Conservation (phyloP, 176 grass and related monocot species). For the Tillandsia leiboldiana region DNA sequence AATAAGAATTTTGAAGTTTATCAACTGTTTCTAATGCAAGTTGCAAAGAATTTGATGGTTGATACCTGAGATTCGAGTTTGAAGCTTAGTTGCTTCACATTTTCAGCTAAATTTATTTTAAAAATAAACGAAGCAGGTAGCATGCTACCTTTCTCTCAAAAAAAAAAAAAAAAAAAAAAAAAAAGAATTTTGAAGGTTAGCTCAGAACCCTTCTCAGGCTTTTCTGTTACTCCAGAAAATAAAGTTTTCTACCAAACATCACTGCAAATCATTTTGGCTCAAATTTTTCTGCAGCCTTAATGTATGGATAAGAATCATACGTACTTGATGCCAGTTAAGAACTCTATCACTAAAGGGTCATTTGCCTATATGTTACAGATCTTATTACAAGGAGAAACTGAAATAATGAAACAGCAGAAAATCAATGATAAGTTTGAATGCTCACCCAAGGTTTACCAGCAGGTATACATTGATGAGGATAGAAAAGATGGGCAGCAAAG, state of each 20-base stretch:
- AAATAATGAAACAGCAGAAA: neutral
- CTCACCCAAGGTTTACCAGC: constrained; percentile 64
- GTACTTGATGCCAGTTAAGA: too few species aligned
- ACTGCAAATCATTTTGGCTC: neutral
- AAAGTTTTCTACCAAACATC: neutral
- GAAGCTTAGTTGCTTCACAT: too few species aligned
- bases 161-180: neutral
- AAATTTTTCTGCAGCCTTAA: too few species aligned
- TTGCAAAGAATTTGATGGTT: too few species aligned
- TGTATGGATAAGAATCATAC: too few species aligned
- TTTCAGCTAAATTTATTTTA: too few species aligned
- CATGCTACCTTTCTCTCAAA: too few species aligned
- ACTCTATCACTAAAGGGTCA: neutral
- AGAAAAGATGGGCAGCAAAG: constrained; percentile 55
- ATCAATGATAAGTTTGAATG: neutral
- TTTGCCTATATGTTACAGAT: neutral
- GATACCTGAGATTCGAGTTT: too few species aligned
- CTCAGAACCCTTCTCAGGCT: neutral
- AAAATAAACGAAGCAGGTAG: too few species aligned
- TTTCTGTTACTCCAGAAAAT: too few species aligned
- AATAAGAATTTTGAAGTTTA: neutral
- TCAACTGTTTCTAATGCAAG: too few species aligned
- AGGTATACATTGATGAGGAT: constrained; percentile 75
- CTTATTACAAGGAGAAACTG: neutral
- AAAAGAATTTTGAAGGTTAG: neutral